A percentile compares a stretch with the other conserved stretches of the same genome.
Conservation (phyloP, 768 basidiomycete genomes). For the Boletales sp. region DNA sequence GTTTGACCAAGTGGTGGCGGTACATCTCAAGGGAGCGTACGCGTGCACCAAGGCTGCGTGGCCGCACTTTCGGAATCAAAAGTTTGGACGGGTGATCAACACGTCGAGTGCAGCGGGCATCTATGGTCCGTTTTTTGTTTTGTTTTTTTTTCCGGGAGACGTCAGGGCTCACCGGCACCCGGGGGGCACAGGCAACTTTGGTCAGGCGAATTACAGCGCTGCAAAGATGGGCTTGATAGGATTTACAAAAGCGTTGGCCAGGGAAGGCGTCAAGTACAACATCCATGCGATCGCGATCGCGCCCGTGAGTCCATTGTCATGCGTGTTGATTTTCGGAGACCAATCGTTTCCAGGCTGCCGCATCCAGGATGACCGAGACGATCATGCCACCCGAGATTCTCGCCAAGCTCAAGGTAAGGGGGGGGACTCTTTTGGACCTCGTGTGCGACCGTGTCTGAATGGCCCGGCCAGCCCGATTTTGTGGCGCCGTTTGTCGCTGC, state of each 20-base stretch:
- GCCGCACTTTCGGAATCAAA: conserved; percentile 92
- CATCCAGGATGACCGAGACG: conserved; percentile 93
- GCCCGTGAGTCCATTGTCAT: conserved; percentile 53
- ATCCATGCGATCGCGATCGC: conserved; percentile 88
- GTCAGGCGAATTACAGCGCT: conserved; percentile 96
- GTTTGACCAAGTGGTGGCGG: conserved; percentile 83
- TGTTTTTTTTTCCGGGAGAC: no score
- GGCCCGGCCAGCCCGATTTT: conserved; percentile 60
- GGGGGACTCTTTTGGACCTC: not conserved
- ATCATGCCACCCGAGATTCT: conserved; percentile 94
- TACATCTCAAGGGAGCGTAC: conserved; percentile 93
- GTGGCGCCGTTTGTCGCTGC: conserved; percentile 91
- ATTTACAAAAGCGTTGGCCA: conserved; percentile 90
- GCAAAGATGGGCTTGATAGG: conserved; percentile 95
- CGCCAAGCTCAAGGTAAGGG: conserved; percentile 67
- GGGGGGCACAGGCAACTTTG: conserved; percentile 71
- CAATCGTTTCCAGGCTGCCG: conserved; percentile 64
- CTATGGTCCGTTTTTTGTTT: conserved; percentile 56
- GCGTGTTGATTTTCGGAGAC: not conserved
- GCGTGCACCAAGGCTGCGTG: conserved; percentile 93
- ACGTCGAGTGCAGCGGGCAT: conserved; percentile 93
- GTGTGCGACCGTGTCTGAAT: not conserved
- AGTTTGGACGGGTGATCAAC: conserved; percentile 93
- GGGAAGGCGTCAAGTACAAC: conserved; percentile 88
- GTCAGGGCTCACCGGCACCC: not conserved